Evolutionary conservation across 768 basidiomycete genomes (phyloP), one percentile per base, ranked within the genome.

Genomic region (Guyanaporus albipodus): DNA sequence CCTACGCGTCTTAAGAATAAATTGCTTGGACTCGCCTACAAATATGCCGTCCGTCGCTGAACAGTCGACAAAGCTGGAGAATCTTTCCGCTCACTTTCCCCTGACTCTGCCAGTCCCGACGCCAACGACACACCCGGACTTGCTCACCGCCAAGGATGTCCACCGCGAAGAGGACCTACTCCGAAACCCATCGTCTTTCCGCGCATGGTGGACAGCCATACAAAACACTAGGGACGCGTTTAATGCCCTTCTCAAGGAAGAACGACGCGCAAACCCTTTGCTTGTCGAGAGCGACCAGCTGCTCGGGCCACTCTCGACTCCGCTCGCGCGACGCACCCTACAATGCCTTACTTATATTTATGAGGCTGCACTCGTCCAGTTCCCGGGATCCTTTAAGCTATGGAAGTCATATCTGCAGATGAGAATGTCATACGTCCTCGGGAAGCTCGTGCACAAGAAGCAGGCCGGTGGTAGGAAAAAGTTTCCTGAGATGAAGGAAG

Each of bases 81-180:
- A 75, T 11, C 60, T 90, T 26, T 66, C 73, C 12, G 68, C 74
- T 4, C 65, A 75, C 37, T 93, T 98, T 61, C 93, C 95, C 2
- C 70, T 99, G 52, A 89, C 94, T 4, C 76, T 78, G 43, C 95
- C 95, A 15, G 70, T 85, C 42, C 95, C 95, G 12, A 85, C 79
- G 2, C 92, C 92, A 6, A 70, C 76, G 35, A 87, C 85, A 0
- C 82, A 93, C 59, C 77, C 88, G 8, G 73, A 83, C 49, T 75
- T 98, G 48, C 74, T 98, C 55, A 72, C 81, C 7, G 68, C 80
- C 32, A 76, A 80, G 42, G 92, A 97, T 66, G 64, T 96, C 26
- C 77, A 85, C 55, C 83, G 91, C 38, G 95, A 96, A 71, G 95
- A 98, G 67, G 94, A 98, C 69, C 78, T 98, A 7, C 72, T 92